phyloP scores from a whole-genome alignment of 169 alveolate species.

The Neospora caninum region DNA sequence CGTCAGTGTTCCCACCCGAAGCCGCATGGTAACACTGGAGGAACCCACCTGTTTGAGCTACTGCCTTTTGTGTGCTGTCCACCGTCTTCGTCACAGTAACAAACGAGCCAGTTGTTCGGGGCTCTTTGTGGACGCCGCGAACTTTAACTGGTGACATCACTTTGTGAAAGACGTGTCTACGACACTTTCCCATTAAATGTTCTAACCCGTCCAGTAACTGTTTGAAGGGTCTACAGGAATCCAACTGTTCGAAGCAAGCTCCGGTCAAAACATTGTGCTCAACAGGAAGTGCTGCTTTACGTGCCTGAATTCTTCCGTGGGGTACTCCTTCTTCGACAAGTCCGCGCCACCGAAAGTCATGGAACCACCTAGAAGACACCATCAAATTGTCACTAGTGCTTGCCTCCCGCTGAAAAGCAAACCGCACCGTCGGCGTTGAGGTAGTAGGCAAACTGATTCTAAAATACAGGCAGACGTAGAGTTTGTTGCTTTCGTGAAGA shows the following conservation, averaged over 20 bases:
- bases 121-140: conserved; percentile 11
- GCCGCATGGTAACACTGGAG: neutral
- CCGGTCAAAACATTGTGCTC: neutral
- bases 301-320: conserved; percentile 66
- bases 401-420: neutral
- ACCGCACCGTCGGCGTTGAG: conserved; percentile 58
- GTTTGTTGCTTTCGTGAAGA: too few relatives aligned
- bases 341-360: conserved; percentile 72
- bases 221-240: conserved; percentile 69
- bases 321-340: conserved; percentile 46
- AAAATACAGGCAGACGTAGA: neutral
- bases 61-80: neutral
- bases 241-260: conserved; percentile 48
- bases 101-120: neutral
- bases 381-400: neutral
- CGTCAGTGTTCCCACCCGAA: neutral
- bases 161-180: neutral
- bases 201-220: conserved; percentile 70
- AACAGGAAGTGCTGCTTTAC: neutral
- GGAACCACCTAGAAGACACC: conserved; percentile 44
- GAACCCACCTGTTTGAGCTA: neutral
- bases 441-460: conserved; percentile 67
- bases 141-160: neutral
- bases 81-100: neutral
- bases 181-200: too few relatives aligned